Percentiles rank a stretch among this genome's conserved stretches.
Conservation (phyloP, 2,329 filamentous ascomycete genomes). For the Tolypocladium ovalisporum region DNA sequence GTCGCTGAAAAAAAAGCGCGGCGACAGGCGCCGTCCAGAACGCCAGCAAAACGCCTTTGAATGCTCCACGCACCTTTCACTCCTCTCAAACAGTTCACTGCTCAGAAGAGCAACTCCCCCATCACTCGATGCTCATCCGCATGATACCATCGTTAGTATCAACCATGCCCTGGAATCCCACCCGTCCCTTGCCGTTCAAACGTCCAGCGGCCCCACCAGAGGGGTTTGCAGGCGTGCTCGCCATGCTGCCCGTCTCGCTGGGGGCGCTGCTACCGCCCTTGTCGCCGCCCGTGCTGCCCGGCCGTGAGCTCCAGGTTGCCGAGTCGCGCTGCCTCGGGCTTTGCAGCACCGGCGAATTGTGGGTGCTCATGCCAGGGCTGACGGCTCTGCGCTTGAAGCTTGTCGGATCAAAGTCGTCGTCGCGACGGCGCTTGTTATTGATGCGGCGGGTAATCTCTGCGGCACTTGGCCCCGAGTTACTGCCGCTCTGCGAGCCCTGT, state of each 20-base stretch:
- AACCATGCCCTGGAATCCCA: conserved; percentile 85
- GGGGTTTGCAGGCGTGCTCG: conserved; percentile 16
- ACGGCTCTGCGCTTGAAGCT: conserved; percentile 88
- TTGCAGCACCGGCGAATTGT: conserved; percentile 81
- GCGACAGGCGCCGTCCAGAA: not conserved
- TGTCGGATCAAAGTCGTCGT: conserved; percentile 81
- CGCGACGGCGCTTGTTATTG: conserved; percentile 71
- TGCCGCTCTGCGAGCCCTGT: conserved; percentile 16
- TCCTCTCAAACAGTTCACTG: not conserved
- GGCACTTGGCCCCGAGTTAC: conserved; percentile 45
- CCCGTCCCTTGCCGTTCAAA: conserved; percentile 44
- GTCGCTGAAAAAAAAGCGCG: not conserved
- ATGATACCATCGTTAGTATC: conserved; percentile 93
- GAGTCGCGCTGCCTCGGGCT: conserved; percentile 67
- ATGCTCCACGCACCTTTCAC: not conserved
- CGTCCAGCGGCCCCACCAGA: conserved; percentile 29
- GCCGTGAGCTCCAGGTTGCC: conserved; percentile 61
- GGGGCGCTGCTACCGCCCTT: conserved; percentile 40
- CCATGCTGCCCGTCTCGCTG: conserved; percentile 35
- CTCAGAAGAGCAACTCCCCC: not conserved
- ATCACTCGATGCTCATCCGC: conserved; percentile 90
- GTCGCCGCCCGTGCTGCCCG: conserved; percentile 49
- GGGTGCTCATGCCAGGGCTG: conserved; percentile 79
- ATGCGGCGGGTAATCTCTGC: conserved; percentile 70
- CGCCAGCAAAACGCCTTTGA: not conserved